A percentile compares a stretch with the other conserved stretches of the same genome.
Conservation (phyloP, 495 filamentous ascomycete species). For the Bombardia bombarda region DNA sequence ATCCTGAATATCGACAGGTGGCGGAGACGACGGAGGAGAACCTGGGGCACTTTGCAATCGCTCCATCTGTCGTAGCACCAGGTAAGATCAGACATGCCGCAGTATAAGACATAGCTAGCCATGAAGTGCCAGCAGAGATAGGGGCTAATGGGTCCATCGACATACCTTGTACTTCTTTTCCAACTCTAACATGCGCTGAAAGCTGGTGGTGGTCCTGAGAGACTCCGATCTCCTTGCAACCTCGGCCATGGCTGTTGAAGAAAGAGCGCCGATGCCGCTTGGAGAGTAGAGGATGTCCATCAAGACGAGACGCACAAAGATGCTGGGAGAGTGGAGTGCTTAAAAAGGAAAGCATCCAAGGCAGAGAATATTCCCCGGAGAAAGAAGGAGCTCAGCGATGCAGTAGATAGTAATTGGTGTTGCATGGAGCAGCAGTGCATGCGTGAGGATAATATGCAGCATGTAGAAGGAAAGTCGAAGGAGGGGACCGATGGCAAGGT, state of each 20-base stretch:
- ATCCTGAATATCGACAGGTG: constrained; percentile 4
- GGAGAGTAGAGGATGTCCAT: constrained; percentile 20
- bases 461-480: constrained; percentile 3
- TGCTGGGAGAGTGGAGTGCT: constrained; percentile 1
- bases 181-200: constrained; percentile 43
- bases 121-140: constrained; percentile 13
- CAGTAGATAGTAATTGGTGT: no score
- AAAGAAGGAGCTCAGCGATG: constrained; percentile 7
- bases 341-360: constrained; percentile 4
- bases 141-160: constrained; percentile 4
- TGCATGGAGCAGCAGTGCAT: neutral
- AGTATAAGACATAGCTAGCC: constrained; percentile 18
- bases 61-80: constrained; percentile 16
- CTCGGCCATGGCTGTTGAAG: constrained; percentile 20
- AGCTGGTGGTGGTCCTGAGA: constrained; percentile 32
- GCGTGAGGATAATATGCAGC: neutral
- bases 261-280: constrained; percentile 12
- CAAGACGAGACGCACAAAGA: constrained; percentile 3
- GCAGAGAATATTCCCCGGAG: constrained; percentile 6
- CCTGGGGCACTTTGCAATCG: constrained; percentile 10
- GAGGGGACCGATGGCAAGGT: constrained; percentile 5
- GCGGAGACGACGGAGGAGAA: constrained; percentile 11
- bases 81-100: constrained; percentile 16
- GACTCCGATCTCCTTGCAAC: constrained; percentile 16
- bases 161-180: constrained; percentile 47